Conservation (phyloP, 2,329 filamentous ascomycete species). For the Aplosporella prunicola region DNA sequence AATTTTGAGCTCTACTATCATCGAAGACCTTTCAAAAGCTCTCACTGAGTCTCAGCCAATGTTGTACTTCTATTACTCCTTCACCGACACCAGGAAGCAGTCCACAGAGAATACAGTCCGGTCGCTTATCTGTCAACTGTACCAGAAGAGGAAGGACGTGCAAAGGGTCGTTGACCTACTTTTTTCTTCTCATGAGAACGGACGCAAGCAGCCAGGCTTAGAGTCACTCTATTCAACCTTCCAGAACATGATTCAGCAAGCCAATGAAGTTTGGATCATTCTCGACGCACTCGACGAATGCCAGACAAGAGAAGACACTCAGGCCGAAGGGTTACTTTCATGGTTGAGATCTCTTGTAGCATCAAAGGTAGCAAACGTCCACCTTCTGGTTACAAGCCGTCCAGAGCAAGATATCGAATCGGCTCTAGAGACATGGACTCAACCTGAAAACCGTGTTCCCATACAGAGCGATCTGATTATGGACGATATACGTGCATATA, state of each 20-base stretch:
- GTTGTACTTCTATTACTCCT: constrained; percentile 17
- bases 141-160: constrained; percentile 5
- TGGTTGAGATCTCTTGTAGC: too few species aligned
- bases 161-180: not conserved
- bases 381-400: not conserved
- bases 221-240: constrained; percentile 3
- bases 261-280: constrained; percentile 10
- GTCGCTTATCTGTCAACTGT: constrained; percentile 25
- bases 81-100: constrained; percentile 26
- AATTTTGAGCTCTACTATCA: constrained; percentile 29
- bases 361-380: too few species aligned
- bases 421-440: not conserved
- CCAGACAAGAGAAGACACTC: not conserved
- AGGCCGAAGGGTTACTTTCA: constrained; percentile 5
- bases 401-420: not conserved
- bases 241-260: constrained; percentile 3
- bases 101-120: constrained; percentile 19
- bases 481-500: not conserved
- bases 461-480: not conserved
- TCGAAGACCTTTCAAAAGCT: constrained; percentile 21
- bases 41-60: too few species aligned
- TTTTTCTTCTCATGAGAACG: constrained; percentile 6
- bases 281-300: constrained; percentile 15
- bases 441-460: not conserved
- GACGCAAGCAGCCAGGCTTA: constrained; percentile 1